Base-by-base conservation (phyloP, 1,139 yeast species). In the Zygosaccharomyces pseudobailii region DNA sequence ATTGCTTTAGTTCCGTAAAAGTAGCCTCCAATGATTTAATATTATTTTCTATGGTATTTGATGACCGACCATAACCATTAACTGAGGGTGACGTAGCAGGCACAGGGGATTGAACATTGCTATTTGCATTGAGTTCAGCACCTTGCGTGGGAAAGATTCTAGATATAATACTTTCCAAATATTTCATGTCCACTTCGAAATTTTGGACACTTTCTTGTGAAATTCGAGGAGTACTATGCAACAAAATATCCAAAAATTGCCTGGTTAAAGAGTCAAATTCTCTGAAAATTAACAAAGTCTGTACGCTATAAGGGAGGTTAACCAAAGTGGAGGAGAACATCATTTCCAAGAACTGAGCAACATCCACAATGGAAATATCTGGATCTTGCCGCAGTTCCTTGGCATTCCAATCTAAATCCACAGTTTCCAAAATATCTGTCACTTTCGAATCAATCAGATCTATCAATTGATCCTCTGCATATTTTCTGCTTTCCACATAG, bases 241-340 rank as follows among this genome's bases (percentile, higher is more conserved):
- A 71, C 52, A 90, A 72, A 17, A 83, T 72, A 43, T 75, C 74
- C 53, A 86, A 71, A 62, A 92, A 79, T 53, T 84, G 80, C 38
- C 83, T 79, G 0, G 95, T 83, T 50, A 92, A 76, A 55, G 85
- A 84, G 69, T 90, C 97, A 65, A 87, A 87, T 33, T 92, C 89
- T 62, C 95, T 79, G 58, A 89, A 82, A 53, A 90, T 77, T 28
- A 95, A 80, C 53, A 90, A 71, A 3, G 94, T 82, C 56, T 88
- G 79, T 50, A 92, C 82, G 8, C 87, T 78, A 43, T 76, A 76
- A 0, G 97, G 97, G 36, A 92, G 73, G 53, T 85, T 87, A 19
- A 86, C 82, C 57, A 92, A 79, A n/a, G 95, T 88, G 1, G 95
- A 83, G 45, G 85, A 81, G 63, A 92, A 88, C 74, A 90, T 79